These are phyloP conservation scores for Alectoria sarmentosa DNA, from an alignment of 495 filamentous ascomycete species.

Conservation along the genomic window DNA sequence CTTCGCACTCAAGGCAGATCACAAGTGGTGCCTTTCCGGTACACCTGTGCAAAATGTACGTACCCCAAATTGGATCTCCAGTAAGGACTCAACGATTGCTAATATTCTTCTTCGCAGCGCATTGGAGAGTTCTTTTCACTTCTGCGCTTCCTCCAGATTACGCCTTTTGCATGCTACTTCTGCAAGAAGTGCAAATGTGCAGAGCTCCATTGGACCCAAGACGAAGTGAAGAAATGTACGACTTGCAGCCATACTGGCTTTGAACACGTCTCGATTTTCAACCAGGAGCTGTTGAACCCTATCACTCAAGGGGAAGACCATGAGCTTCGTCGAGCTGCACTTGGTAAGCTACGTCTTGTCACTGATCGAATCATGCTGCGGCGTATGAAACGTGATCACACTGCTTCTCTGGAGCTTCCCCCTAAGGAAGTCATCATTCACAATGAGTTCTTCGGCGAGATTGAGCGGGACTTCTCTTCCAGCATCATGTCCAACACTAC, in stretches of 20 bases:
- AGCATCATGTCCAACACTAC: slow-evolving; percentile 89
- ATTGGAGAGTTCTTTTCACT: slow-evolving; percentile 97
- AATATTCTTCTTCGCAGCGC: no score
- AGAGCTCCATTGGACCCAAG: slow-evolving; percentile 74
- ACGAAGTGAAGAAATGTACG: slow-evolving; percentile 58
- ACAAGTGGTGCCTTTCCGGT: slow-evolving; percentile 92
- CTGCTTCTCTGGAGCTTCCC: slow-evolving; percentile 87
- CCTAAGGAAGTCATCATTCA: slow-evolving; percentile 88
- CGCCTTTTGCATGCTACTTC: slow-evolving; percentile 86
- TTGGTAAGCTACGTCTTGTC: slow-evolving; percentile 74
- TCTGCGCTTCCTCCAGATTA: slow-evolving; percentile 78
- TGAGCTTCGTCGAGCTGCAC: slow-evolving; percentile 53
- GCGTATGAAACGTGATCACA: slow-evolving; percentile 86
- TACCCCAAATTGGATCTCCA: slow-evolving; percentile 39
- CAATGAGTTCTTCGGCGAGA: slow-evolving; percentile 91
- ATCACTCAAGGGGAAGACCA: slow-evolving; percentile 49
- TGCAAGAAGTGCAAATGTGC: slow-evolving; percentile 79
- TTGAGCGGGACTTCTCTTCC: slow-evolving; percentile 88
- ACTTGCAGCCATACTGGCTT: slow-evolving; percentile 63
- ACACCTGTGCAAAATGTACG: slow-evolving; percentile 78
- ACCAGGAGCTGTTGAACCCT: slow-evolving; percentile 87
- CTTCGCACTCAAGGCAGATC: slow-evolving; percentile 76
- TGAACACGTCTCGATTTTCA: slow-evolving; percentile 90
- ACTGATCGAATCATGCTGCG: slow-evolving; percentile 91
- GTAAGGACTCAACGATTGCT: no score